Evolutionary conservation across 2,329 filamentous ascomycete species (phyloP).

Genomic region (Stemphylium lycopersici): DNA sequence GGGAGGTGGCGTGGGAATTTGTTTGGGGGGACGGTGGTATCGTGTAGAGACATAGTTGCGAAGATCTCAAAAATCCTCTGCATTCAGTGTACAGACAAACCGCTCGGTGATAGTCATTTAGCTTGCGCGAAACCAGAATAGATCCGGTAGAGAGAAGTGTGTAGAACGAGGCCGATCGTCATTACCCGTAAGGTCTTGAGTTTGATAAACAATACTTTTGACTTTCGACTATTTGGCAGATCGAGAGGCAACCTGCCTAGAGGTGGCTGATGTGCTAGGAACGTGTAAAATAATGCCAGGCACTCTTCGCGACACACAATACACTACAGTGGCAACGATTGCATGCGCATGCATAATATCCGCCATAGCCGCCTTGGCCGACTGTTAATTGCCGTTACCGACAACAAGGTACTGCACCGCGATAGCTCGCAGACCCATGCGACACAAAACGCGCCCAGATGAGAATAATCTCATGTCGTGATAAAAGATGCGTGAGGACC

Average conservation of each 20-base stretch:
- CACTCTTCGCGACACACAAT: neutral
- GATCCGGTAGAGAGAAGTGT: neutral
- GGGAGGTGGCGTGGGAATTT: conserved; percentile 27
- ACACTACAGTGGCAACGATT: neutral
- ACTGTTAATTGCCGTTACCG: neutral
- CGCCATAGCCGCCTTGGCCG: neutral
- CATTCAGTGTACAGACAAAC: too few species aligned
- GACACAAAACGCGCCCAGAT: neutral
- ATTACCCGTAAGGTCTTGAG: too few species aligned
- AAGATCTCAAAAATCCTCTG: too few species aligned
- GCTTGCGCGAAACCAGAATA: too few species aligned
- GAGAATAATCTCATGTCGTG: neutral
- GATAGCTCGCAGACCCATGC: neutral
- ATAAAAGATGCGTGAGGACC: neutral
- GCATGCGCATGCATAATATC: neutral
- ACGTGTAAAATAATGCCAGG: too few species aligned
- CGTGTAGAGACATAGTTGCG: too few species aligned
- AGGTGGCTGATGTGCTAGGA: too few species aligned
- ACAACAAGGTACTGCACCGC: neutral
- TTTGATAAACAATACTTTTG: neutral
- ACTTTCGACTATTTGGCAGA: too few species aligned
- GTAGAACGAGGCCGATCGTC: too few species aligned
- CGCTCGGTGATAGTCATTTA: too few species aligned
- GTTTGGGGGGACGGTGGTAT: conserved; percentile 16
- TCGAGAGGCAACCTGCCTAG: too few species aligned